Base-by-base conservation (phyloP, 1,139 yeast species). In the Blastobotrys raffinosifermentans region DNA sequence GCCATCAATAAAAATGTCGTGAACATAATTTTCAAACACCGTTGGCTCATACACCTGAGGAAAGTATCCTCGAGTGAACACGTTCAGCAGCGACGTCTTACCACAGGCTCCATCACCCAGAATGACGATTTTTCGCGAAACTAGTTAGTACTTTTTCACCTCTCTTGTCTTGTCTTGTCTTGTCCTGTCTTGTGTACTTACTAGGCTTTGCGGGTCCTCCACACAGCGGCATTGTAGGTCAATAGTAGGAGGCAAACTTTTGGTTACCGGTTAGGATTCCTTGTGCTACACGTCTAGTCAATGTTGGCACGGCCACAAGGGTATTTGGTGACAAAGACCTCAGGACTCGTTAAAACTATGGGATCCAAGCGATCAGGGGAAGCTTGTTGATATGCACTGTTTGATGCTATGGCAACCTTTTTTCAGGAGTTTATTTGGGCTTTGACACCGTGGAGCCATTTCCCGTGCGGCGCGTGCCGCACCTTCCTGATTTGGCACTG, bases 11-110 rank as follows among this genome's bases (percentile, higher is more conserved):
- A 85, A 91, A 48, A 91, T 89, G 60, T 91, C 98, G 64, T 91
- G 98, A 42, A 89, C 95, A 60, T 91, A 91, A 66, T 91, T 91
- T 61, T 91, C 98, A 63, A 91, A 91, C 23, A 91, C 97, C 0
- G 98, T 91, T 18, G 98, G 98, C 56, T 91, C 98, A 61, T 91
- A 91, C 15, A 91, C 97, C 57, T 91, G 96, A 7, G 98, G 98
- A 64, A 91, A 91, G 64, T 91, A 91, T 2, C 98, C 98, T 55
- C 96, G 72, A 4, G 98, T 91, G 66, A 91, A 91, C 44, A 93
- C 96, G 59, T 91, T 93, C 57, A 91, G 70, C 43, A 91, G 70
- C n/a, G 94, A 83, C 2, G 95, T 85, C 57, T 82, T 82, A 61
- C 93, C 93, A 63, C 91, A 81, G 7, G 97, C 97, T 76, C 98